Percentiles rank a stretch among this genome's conserved stretches.
Evolutionary conservation across 371 early-diverging fungal species (phyloP).

Genomic region (Saksenaea vasiformis): DNA sequence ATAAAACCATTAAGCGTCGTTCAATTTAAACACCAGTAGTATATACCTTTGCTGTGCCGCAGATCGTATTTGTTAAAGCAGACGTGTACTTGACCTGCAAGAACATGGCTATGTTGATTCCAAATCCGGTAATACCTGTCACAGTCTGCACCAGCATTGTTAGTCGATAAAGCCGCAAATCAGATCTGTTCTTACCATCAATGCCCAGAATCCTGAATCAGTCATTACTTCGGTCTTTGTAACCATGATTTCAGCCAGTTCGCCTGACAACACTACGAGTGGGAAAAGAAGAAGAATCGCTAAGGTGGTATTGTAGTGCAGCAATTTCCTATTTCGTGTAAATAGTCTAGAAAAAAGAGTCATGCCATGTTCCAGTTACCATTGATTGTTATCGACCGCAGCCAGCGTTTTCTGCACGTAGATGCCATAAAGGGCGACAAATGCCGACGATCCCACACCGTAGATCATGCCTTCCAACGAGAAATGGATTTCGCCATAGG

Average conservation of each 20-base stretch:
- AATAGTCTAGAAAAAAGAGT: not conserved
- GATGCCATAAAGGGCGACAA: conserved; percentile 77
- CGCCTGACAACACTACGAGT: conserved; percentile 64
- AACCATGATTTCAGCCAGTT: conserved; percentile 54
- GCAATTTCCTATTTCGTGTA: conserved; percentile 47
- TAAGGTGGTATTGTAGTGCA: conserved; percentile 74
- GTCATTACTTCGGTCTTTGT: conserved; percentile 29
- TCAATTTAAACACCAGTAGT: not conserved
- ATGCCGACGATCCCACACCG: conserved; percentile 70
- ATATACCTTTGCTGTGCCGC: conserved; percentile 68
- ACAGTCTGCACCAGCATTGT: conserved; percentile 37
- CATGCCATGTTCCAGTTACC: conserved; percentile 39
- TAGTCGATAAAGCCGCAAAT: not conserved
- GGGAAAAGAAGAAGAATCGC: conserved; percentile 65
- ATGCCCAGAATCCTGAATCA: conserved; percentile 53
- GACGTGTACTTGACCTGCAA: conserved; percentile 78
- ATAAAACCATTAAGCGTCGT: not conserved
- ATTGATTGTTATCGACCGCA: conserved; percentile 70
- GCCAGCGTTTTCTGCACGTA: conserved; percentile 73
- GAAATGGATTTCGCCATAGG: conserved; percentile 73
- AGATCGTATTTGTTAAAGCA: conserved; percentile 76
- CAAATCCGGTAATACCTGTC: conserved; percentile 73
- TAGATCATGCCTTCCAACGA: conserved; percentile 69
- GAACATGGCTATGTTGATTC: conserved; percentile 79
- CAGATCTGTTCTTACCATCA: conserved; percentile 54